A percentile compares a stretch with the other conserved stretches of the same genome.
Evolutionary conservation across 2,329 filamentous ascomycete species (phyloP).

Genomic region (Pezicula carpinea): DNA sequence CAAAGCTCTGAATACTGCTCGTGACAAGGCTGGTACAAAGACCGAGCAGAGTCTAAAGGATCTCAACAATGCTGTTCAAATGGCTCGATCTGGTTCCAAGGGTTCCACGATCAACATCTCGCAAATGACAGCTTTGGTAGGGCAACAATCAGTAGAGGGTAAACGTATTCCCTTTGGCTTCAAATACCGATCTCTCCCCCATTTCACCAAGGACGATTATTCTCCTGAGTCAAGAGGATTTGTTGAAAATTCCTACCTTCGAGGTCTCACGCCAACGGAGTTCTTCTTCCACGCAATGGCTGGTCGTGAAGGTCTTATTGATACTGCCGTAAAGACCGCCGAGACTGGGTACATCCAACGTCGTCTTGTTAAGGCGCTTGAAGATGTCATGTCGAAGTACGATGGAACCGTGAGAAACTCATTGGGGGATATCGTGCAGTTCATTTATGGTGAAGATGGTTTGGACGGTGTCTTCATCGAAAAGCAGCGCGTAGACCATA

Average conservation of each 20-base stretch:
- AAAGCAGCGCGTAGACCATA: slow-evolving; percentile 82
- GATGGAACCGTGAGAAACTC: slow-evolving; percentile 97
- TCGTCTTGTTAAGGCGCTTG: slow-evolving; percentile 94
- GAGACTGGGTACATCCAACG: slow-evolving; percentile 99
- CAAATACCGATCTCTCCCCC: slow-evolving; percentile 93
- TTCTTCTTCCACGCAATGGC: slow-evolving; percentile 99
- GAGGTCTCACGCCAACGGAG: slow-evolving; percentile 89
- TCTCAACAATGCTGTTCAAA: slow-evolving; percentile 92
- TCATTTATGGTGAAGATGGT: slow-evolving; percentile 96
- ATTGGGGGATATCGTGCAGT: slow-evolving; percentile 92
- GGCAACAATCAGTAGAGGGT: slow-evolving; percentile 96
- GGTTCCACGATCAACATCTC: slow-evolving; percentile 99
- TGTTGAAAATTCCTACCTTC: slow-evolving; percentile 96
- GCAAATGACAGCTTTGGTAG: slow-evolving; percentile 97
- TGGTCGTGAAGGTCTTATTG: slow-evolving; percentile 98
- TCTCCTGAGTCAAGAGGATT: slow-evolving; percentile 95
- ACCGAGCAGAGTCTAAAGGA: slow-evolving; percentile 93
- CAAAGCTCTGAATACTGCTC: slow-evolving; percentile 87
- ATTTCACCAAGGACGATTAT: slow-evolving; percentile 99
- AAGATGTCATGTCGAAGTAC: slow-evolving; percentile 97
- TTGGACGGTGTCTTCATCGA: slow-evolving; percentile 92
- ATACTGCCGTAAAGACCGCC: slow-evolving; percentile 98
- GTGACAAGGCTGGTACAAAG: slow-evolving; percentile 91
- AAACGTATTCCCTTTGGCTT: slow-evolving; percentile 99
- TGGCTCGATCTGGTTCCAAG: slow-evolving; percentile 96